Conservation (phyloP, 1,284 basidiomycete genomes). For the Ustilago trichophora region DNA sequence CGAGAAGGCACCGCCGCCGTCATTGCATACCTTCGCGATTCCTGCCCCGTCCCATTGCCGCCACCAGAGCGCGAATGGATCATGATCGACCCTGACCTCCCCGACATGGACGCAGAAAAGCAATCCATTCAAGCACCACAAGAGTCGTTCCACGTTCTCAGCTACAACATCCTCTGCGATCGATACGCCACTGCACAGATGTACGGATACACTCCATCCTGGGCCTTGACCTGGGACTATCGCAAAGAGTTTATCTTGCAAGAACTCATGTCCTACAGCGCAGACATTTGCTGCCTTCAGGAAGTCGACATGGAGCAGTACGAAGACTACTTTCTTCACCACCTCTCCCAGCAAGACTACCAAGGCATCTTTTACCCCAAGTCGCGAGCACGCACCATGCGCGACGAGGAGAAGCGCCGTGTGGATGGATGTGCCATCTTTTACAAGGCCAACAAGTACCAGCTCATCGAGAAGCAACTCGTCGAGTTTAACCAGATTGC, state of each 20-base stretch:
- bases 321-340: constrained; percentile 88
- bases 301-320: constrained; percentile 94
- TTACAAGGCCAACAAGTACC: constrained; percentile 86
- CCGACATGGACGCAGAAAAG: constrained; percentile 68
- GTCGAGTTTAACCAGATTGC: constrained; percentile 94
- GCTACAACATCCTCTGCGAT: constrained; percentile 96
- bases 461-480: constrained; percentile 90
- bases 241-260: constrained; percentile 88
- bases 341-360: constrained; percentile 81
- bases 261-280: constrained; percentile 82
- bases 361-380: constrained; percentile 93
- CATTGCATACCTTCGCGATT: constrained; percentile 87
- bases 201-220: constrained; percentile 96
- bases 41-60: constrained; percentile 80
- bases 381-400: constrained; percentile 92
- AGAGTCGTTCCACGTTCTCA: constrained; percentile 80
- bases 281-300: constrained; percentile 89
- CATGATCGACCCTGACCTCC: constrained; percentile 76
- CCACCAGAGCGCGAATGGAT: constrained; percentile 88
- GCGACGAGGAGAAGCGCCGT: constrained; percentile 80
- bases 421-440: constrained; percentile 99
- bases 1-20: constrained; percentile 90
- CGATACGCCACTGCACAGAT: constrained; percentile 86
- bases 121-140: constrained; percentile 52
- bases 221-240: constrained; percentile 95